These are phyloP conservation scores for Candida golubevii DNA, from an alignment of 805 yeast genomes.

Conservation along the genomic window DNA sequence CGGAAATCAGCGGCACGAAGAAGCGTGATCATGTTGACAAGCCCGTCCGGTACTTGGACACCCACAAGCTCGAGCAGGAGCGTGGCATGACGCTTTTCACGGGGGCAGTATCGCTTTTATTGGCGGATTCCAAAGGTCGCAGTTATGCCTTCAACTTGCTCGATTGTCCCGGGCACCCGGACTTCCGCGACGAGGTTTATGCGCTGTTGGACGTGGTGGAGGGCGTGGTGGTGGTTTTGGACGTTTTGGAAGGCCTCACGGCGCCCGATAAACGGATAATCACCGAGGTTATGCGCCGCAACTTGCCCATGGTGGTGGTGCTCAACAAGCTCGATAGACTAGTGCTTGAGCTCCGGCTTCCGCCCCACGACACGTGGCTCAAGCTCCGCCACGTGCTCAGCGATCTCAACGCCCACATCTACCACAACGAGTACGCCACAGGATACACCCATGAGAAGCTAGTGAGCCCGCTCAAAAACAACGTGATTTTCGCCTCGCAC, in stretches of 20 bases:
- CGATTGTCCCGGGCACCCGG: constrained; percentile 91
- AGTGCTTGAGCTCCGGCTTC: constrained; percentile 71
- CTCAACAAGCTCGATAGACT: constrained; percentile 83
- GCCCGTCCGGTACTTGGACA: constrained; percentile 66
- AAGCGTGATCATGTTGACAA: constrained; percentile 34
- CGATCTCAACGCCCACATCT: constrained; percentile 55
- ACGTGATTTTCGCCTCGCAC: constrained; percentile 74
- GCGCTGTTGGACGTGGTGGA: constrained; percentile 59
- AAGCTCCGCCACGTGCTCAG: constrained; percentile 61
- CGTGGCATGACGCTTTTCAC: constrained; percentile 67
- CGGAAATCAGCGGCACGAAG: constrained; percentile 20
- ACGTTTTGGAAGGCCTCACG: constrained; percentile 78
- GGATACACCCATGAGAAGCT: constrained; percentile 24
- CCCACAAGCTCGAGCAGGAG: constrained; percentile 60
- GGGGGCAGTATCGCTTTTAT: constrained; percentile 56
- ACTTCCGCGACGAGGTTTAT: constrained; percentile 73
- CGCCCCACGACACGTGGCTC: constrained; percentile 68
- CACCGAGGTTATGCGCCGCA: constrained; percentile 45
- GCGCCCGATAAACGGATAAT: constrained; percentile 49
- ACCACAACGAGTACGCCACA: constrained; percentile 24
- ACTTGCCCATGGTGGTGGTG: constrained; percentile 54
- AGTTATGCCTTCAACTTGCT: constrained; percentile 60
- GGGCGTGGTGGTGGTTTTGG: constrained; percentile 67
- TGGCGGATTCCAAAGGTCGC: constrained; percentile 46
- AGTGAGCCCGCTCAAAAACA: constrained; percentile 59